phyloP scores from a whole-genome alignment of 2,329 filamentous ascomycete species.

The Fusarium mexicanum region DNA sequence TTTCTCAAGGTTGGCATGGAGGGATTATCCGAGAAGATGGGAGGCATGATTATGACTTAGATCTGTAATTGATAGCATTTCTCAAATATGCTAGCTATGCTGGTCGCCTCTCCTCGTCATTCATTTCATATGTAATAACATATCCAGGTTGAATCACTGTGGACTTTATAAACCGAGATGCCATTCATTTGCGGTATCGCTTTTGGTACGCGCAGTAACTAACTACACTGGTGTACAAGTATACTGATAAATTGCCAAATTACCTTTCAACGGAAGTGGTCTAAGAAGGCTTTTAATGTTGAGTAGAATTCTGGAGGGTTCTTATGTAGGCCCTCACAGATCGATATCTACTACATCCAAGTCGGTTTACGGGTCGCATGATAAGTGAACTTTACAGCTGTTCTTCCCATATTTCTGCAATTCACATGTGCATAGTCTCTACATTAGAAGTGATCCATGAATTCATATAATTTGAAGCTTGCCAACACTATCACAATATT shows the following conservation, averaged over 20 bases:
- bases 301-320: fast-evolving
- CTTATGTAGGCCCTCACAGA: too few species aligned
- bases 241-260: too few species aligned
- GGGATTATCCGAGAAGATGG: neutral
- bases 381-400: fast-evolving
- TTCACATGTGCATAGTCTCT: neutral
- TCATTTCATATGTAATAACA: neutral
- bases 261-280: fast-evolving
- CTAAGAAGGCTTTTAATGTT: too few species aligned
- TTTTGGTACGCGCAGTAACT: fast-evolving
- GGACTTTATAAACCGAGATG: fast-evolving
- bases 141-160: too few species aligned
- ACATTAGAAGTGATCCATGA: fast-evolving
- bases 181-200: fast-evolving
- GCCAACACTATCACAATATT: fast-evolving
- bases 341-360: too few species aligned
- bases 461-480: neutral
- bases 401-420: neutral
- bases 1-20: neutral
- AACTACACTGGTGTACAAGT: neutral
- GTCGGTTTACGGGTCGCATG: neutral
- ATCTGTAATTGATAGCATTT: fast-evolving
- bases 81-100: fast-evolving
- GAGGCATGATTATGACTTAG: neutral
- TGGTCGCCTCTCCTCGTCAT: fast-evolving